Evolutionary conservation across 169 alveolate species (phyloP).

Genomic region (Plasmodium sp.): DNA sequence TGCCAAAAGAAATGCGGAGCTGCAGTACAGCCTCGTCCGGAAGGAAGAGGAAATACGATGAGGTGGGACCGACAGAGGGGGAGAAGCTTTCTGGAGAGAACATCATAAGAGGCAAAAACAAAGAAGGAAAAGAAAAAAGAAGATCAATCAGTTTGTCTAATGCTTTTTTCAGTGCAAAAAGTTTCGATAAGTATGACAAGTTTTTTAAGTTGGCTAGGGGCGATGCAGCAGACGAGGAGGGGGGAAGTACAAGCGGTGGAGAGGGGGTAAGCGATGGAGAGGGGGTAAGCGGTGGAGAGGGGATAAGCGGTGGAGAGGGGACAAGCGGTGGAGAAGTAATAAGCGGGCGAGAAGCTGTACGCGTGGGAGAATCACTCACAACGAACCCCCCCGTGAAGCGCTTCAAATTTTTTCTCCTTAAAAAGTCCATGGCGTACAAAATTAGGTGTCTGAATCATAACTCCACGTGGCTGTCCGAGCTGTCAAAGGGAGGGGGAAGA

Average conservation of each 20-base stretch:
- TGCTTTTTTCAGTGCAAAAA: slow-evolving; percentile 6
- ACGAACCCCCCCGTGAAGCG: background rate
- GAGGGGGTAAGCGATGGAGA: background rate
- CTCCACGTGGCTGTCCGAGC: slow-evolving; percentile 36
- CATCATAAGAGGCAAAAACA: background rate
- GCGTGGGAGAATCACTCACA: background rate
- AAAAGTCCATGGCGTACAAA: slow-evolving; percentile 25
- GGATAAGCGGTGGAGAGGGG: background rate
- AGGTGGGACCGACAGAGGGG: background rate
- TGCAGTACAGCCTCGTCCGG: slow-evolving; percentile 32
- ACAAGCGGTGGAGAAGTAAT: background rate
- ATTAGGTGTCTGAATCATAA: slow-evolving; percentile 47
- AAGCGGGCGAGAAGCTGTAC: background rate
- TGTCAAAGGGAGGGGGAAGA: slow-evolving; percentile 17
- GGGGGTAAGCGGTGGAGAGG: background rate
- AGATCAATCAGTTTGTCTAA: slow-evolving; percentile 45
- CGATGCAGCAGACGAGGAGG: background rate
- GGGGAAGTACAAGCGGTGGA: background rate
- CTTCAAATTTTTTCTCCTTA: slow-evolving; percentile 5
- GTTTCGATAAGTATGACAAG: slow-evolving; percentile 10
- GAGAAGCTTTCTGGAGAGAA: background rate
- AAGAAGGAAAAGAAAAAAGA: slow-evolving; percentile 2
- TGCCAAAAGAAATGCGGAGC: slow-evolving; percentile 19
- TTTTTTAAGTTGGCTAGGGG: background rate
- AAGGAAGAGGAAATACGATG: slow-evolving; percentile 17